Conservation (phyloP, 805 yeast genomes). For the Sporopachydermia lactativora region DNA sequence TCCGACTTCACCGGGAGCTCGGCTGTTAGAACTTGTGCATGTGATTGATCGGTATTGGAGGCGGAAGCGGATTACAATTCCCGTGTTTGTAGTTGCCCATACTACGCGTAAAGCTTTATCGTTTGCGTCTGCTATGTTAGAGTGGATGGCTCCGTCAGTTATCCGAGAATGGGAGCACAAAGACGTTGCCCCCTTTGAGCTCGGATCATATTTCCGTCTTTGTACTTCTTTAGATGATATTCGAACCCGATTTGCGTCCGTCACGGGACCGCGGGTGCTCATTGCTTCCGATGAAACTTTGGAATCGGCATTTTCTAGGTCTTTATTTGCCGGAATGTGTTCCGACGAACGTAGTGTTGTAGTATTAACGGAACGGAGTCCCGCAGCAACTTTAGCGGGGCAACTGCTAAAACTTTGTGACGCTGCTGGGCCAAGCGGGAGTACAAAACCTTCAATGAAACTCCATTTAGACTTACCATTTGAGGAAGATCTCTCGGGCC, state of each 20-base stretch:
- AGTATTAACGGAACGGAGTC: constrained; percentile 57
- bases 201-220: constrained; percentile 6
- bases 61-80: constrained; percentile 29
- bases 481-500: constrained; percentile 21
- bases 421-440: constrained; percentile 18
- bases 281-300: constrained; percentile 60
- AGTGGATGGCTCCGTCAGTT: constrained; percentile 91
- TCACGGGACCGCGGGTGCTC: constrained; percentile 60
- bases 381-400: constrained; percentile 31
- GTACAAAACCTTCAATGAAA: constrained; percentile 5
- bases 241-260: background rate
- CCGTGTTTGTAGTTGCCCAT: constrained; percentile 63
- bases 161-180: constrained; percentile 71
- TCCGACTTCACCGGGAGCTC: constrained; percentile 70
- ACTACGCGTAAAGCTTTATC: constrained; percentile 66
- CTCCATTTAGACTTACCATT: constrained; percentile 7
- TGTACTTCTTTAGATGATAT: background rate
- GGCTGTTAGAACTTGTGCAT: constrained; percentile 68
- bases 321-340: constrained; percentile 32
- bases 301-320: constrained; percentile 42
- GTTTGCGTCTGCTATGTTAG: constrained; percentile 80
- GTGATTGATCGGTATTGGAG: constrained; percentile 54
- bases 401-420: constrained; percentile 43
- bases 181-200: constrained; percentile 72
- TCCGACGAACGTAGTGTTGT: constrained; percentile 53